phyloP scores from a whole-genome alignment of 2,329 filamentous ascomycete genomes.

The Aspergillus aculeatus region DNA sequence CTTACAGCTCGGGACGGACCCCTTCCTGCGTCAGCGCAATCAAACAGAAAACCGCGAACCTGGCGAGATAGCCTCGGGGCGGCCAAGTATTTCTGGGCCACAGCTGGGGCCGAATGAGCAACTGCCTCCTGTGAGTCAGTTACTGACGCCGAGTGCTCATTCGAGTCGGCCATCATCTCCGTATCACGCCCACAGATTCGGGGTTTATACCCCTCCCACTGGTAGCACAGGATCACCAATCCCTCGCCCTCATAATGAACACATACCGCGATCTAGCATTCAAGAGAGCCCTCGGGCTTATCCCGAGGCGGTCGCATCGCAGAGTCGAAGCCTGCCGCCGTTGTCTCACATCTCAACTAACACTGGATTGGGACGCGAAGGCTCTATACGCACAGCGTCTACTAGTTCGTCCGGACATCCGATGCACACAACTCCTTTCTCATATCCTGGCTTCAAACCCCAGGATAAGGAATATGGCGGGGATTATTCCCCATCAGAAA shows the following conservation, averaged over 20 bases:
- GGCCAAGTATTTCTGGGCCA: slow-evolving; percentile 13
- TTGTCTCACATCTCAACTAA: slow-evolving; percentile 30
- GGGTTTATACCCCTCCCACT: slow-evolving; percentile 15
- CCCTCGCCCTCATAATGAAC: slow-evolving; percentile 23
- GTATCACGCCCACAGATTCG: slow-evolving; percentile 26
- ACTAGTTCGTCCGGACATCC: slow-evolving; percentile 20
- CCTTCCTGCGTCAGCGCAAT: slow-evolving; percentile 28
- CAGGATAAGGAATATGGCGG: slow-evolving; percentile 18
- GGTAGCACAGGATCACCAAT: slow-evolving; percentile 21
- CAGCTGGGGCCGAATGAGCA: slow-evolving; percentile 27
- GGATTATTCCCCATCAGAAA: not conserved
- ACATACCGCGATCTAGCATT: slow-evolving; percentile 13
- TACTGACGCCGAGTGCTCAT: slow-evolving; percentile 36
- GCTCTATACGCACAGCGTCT: slow-evolving; percentile 20
- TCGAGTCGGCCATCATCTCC: slow-evolving; percentile 30
- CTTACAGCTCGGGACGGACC: slow-evolving; percentile 38
- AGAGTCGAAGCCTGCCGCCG: slow-evolving; percentile 28
- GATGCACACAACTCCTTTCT: slow-evolving; percentile 21
- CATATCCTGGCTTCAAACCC: slow-evolving; percentile 15
- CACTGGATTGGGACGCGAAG: slow-evolving; percentile 21
- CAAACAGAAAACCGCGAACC: slow-evolving; percentile 25
- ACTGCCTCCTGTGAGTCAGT: slow-evolving; percentile 42
- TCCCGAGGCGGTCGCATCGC: slow-evolving; percentile 21
- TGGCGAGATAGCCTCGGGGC: slow-evolving; percentile 12
- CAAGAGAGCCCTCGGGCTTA: slow-evolving; percentile 21